Evolutionary conservation across 2,329 filamentous ascomycete genomes (phyloP).

Genomic region (Talaromyces sp.): DNA sequence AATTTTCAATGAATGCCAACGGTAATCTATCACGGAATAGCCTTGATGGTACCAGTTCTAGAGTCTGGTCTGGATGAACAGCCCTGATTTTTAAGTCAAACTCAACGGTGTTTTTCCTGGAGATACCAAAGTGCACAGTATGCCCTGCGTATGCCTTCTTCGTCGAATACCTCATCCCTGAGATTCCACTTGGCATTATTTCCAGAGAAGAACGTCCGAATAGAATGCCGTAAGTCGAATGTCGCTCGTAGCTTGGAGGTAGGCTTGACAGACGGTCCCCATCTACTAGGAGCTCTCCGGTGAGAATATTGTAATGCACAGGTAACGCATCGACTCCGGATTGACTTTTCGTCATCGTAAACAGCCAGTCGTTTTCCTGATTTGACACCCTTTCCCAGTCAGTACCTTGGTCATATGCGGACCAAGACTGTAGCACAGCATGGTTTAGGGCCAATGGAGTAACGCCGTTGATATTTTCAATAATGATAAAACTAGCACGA

Average conservation of each 20-base stretch:
- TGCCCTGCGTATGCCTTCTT: neutral
- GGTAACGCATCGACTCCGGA: slow-evolving; percentile 2
- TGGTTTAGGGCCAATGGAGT: neutral
- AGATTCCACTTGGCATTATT: slow-evolving; percentile 20
- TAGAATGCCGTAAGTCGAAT: slow-evolving; percentile 36
- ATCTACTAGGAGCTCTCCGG: slow-evolving; percentile 48
- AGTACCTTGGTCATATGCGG: neutral
- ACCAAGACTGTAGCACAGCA: neutral
- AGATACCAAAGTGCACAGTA: neutral
- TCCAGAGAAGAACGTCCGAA: slow-evolving; percentile 32
- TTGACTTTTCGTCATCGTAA: neutral
- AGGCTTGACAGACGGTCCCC: slow-evolving; percentile 45
- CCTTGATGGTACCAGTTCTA: neutral
- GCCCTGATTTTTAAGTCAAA: neutral
- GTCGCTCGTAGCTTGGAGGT: slow-evolving; percentile 38
- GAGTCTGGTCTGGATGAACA: neutral
- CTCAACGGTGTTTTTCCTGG: neutral
- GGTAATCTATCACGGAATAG: neutral
- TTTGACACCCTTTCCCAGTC: neutral
- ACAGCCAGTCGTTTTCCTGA: neutral
- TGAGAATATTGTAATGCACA: slow-evolving; percentile 48
- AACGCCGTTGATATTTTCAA: neutral
- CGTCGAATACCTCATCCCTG: slow-evolving; percentile 35
- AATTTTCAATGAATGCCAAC: neutral
- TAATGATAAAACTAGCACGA: neutral